phyloP scores from a whole-genome alignment of 2,329 filamentous ascomycete genomes.

The Botrytis pseudocinerea region DNA sequence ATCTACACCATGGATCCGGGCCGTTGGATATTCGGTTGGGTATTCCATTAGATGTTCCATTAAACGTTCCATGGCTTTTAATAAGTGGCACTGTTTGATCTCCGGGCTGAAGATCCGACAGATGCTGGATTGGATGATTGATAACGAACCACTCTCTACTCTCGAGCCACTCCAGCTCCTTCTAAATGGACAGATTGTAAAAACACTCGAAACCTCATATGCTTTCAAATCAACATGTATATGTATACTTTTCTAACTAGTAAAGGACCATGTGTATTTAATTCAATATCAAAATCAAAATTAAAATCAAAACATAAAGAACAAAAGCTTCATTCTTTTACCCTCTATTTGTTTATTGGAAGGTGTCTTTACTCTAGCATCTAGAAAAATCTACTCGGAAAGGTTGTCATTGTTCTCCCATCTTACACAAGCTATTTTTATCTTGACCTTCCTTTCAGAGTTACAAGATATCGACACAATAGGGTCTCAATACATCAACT shows the following conservation, averaged over 20 bases:
- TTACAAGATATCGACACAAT: constrained; percentile 3
- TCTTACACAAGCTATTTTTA: constrained; percentile 6
- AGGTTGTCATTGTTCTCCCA: not conserved
- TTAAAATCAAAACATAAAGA: not conserved
- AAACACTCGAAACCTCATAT: not conserved
- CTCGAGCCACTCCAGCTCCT: constrained; percentile 12
- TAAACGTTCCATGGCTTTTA: not conserved
- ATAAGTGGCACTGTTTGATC: not conserved
- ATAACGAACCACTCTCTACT: not conserved
- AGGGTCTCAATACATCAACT: constrained; percentile 10
- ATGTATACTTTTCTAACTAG: not conserved
- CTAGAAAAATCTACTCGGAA: not conserved
- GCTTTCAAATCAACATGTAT: constrained; percentile 17
- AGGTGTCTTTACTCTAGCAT: not conserved
- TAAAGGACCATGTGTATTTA: not conserved
- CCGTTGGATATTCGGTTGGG: constrained; percentile 3
- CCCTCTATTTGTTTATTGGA: not conserved
- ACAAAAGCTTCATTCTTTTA: not conserved
- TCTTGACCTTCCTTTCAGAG: constrained; percentile 15
- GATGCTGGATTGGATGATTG: not conserved
- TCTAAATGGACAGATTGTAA: not conserved
- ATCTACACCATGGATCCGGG: not conserved
- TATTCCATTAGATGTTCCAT: not conserved
- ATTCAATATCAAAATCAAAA: not conserved
- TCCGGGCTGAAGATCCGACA: not conserved